Evolutionary conservation across 768 basidiomycete genomes (phyloP), one percentile per base, ranked within the genome.

Genomic region (Polyporus arcularius): DNA sequence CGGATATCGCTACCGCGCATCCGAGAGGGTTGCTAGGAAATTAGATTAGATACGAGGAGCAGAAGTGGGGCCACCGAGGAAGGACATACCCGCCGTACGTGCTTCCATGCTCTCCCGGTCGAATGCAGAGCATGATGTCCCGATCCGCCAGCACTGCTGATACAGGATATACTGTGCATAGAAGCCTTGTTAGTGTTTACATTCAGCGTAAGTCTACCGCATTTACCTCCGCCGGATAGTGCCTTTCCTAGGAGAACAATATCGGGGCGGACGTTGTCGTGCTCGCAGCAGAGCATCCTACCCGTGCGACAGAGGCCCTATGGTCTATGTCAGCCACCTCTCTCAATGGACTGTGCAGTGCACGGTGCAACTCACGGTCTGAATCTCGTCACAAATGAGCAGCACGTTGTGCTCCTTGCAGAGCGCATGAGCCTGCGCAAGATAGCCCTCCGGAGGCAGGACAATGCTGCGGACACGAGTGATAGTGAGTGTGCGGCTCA

Each of bases 321-420:
- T 42, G 2, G 42, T 21, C 28, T 39, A 51, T 28, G 56, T 35
- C 40, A 57, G 18, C n/a, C 43, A 15, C 42, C 3, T 32, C 10
- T 26, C 46, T 28, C 26, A 7, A 32, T n/a, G 9, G 41, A 9
- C n/a, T 26, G 32, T 42, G 38, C 5, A 11, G 16, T n/a, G 48
- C 4, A 14, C 21, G 7, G 21, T 21, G 9, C 55, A 8, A 14
- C 79, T 57, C 57, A 92, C 92, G 43, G 97, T 98, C 75, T 99
- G 97, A 63, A 99, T 95, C 74, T 99, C 97, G 66, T 99, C 97
- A 67, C 94, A 96, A 70, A 99, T 98, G 39, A 99, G 79, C n/a
- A 99, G 80, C 0, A 94, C 94, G 51, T 96, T 94, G 75, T 96
- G 86, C 74, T 91, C 85, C 78, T 90, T 90, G 83, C 97, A 99